Conservation (phyloP, 2,329 filamentous ascomycete species). For the Aspergillus sp. region DNA sequence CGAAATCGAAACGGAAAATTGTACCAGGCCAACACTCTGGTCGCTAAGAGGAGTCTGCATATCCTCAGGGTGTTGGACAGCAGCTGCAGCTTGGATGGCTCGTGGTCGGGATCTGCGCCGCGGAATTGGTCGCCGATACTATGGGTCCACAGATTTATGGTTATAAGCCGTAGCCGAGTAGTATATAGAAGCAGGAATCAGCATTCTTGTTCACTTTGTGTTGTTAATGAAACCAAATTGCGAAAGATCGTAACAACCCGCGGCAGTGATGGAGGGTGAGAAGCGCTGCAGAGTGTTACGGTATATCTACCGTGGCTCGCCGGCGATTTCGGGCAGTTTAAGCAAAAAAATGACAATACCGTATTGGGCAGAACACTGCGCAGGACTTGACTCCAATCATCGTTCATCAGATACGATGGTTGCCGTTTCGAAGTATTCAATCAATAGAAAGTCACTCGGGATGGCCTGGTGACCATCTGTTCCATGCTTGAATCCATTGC, state of each 20-base stretch:
- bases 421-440: background rate
- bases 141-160: background rate
- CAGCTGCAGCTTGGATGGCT: background rate
- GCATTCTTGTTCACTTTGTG: background rate
- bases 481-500: background rate
- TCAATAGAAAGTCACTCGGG: background rate
- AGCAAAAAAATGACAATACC: constrained; percentile 10
- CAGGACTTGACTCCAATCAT: background rate
- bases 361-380: constrained; percentile 1
- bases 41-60: background rate
- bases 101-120: constrained; percentile 10
- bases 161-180: background rate
- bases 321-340: background rate
- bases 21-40: background rate
- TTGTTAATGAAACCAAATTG: background rate
- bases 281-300: background rate
- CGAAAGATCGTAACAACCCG: background rate
- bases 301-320: background rate
- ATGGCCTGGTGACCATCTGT: background rate
- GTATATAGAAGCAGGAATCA: background rate
- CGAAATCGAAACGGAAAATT: background rate
- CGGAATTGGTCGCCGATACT: constrained; percentile 8
- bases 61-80: background rate
- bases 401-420: background rate
- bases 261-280: background rate